Evolutionary conservation across 495 filamentous ascomycete species (phyloP), one percentile per base, ranked within the genome.

Genomic region (Neurospora sp.): DNA sequence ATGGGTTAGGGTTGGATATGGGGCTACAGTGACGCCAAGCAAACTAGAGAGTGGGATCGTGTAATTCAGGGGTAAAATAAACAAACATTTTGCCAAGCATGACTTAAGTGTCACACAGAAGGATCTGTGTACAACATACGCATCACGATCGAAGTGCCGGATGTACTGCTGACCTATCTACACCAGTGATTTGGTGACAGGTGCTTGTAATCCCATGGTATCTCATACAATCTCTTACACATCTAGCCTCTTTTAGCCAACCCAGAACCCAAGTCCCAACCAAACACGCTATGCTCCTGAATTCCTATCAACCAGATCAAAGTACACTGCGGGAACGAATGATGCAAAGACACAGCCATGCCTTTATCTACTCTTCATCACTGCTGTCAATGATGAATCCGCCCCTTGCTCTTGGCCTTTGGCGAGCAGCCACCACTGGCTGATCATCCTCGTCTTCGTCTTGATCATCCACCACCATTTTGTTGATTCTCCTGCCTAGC

Each of bases 361-460:
- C 0, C 49, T 27, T 27, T 6, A 7, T 39, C 69, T 84, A 83
- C 73, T 85, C 85, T 70, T 88, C 87, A 70, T 88, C 87, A 75
- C 86, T 87, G 49, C 87, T 89, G 77, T 90, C 88, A 66, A 88
- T 73, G 71, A 89, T 78, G 74, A 89, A 89, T 35, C 86, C 87
- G 5, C 83, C 85, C 76, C 83, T 83, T 2, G 81, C 81, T 70
- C 82, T 84, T 69, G 80, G 79, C 76, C 86, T 79, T 54, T 78
- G 76, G 39, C 77, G 77, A 2, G 74, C 74, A n/a, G 77, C 72
- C 8, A 78, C 39, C 54, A 79, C 79, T 0, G 80, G 78, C 31
- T 79, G 71, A 37, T 84, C 83, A 18, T 86, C 84, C 2, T 83
- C 80, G 27, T 82, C 78, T 0, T 69, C 74, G 37, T 78, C 74